phyloP scores from a whole-genome alignment of 805 yeast species.

The Cyberlindnera misumaiensis region DNA sequence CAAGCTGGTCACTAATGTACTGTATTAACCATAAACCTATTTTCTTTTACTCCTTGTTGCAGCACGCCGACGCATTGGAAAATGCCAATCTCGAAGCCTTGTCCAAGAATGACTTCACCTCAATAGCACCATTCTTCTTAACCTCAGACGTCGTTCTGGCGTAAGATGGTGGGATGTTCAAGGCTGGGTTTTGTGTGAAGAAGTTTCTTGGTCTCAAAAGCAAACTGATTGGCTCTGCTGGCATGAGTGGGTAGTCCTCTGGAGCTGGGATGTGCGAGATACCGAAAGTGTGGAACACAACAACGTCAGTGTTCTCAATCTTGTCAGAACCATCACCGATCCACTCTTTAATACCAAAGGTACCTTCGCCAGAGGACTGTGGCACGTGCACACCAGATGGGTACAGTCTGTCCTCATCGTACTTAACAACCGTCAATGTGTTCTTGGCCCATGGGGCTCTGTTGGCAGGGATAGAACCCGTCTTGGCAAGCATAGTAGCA shows the following conservation, averaged over 20 bases:
- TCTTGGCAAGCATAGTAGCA: conserved; percentile 67
- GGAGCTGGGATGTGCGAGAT: conserved; percentile 85
- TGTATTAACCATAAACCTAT: too few species aligned
- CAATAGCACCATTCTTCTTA: conserved; percentile 28
- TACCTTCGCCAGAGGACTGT: conserved; percentile 67
- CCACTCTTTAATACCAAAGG: conserved; percentile 63
- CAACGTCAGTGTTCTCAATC: conserved; percentile 62
- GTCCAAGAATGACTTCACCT: conserved; percentile 39
- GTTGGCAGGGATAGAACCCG: conserved; percentile 67
- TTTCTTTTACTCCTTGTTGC: conserved; percentile 15
- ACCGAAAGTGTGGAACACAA: conserved; percentile 78
- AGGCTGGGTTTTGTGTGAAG: conserved; percentile 70
- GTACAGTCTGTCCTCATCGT: conserved; percentile 63
- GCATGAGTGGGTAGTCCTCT: conserved; percentile 87
- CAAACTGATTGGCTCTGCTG: conserved; percentile 73
- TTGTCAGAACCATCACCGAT: conserved; percentile 52
- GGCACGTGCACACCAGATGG: conserved; percentile 80
- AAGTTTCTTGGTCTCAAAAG: conserved; percentile 74
- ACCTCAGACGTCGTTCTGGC: conserved; percentile 39
- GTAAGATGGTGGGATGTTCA: conserved; percentile 66
- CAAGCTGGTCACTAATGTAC: too few species aligned
- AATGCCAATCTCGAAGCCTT: conserved; percentile 47
- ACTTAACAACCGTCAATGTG: conserved; percentile 63
- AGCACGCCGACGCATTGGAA: conserved; percentile 14
- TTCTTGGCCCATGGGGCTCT: conserved; percentile 79